These are phyloP conservation scores for Plasmodium malariae DNA, from an alignment of 169 alveolate species.

Conservation along the genomic window DNA sequence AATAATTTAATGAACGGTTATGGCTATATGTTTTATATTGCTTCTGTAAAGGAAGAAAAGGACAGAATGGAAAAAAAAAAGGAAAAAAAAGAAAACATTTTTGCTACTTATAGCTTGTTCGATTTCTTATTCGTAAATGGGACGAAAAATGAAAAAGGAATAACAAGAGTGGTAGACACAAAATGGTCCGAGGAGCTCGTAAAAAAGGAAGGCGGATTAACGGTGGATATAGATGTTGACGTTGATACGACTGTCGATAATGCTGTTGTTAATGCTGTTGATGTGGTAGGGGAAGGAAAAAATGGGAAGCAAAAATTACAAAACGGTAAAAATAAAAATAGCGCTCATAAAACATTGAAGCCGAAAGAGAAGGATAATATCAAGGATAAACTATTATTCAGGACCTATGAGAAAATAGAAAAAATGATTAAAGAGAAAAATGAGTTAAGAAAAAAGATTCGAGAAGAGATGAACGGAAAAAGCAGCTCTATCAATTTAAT, in stretches of 20 bases:
- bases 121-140: conserved; percentile 3
- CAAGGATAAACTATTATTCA: neutral
- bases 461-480: neutral
- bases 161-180: too few relatives aligned
- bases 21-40: conserved; percentile 42
- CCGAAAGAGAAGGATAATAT: neutral
- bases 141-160: neutral
- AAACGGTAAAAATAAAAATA: neutral
- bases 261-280: neutral
- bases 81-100: neutral
- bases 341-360: neutral
- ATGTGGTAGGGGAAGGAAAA: neutral
- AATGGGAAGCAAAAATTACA: neutral
- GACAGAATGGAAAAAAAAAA: neutral
- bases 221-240: neutral
- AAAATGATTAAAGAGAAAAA: conserved; percentile 14
- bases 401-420: conserved; percentile 25
- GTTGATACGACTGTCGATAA: neutral
- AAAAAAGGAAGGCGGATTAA: neutral
- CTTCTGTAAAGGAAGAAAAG: conserved; percentile 11
- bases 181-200: neutral
- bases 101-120: neutral
- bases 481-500: neutral
- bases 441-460: neutral
- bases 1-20: conserved; percentile 52